A percentile compares a stretch with the other conserved stretches of the same genome.
These are phyloP conservation scores for Eucalyptus pumila DNA, from an alignment of 345 rosid genomes.

Conservation along the genomic window DNA sequence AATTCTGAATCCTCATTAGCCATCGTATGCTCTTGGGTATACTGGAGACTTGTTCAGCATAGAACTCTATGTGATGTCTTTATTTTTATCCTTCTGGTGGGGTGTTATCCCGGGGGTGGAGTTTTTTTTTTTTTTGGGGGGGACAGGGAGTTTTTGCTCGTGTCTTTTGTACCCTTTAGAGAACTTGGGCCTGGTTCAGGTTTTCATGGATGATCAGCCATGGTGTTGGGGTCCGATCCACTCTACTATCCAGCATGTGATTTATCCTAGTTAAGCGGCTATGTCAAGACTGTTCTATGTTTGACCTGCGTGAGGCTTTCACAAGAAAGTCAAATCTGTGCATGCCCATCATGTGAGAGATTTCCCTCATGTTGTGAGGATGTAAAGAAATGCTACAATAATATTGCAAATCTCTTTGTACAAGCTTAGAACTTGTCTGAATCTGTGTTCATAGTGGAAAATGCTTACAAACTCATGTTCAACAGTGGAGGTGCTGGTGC, in stretches of 20 bases:
- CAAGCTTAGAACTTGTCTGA: background rate
- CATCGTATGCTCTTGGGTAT: background rate
- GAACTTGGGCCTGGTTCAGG: background rate
- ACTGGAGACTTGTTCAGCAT: background rate
- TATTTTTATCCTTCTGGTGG: background rate
- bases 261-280: background rate
- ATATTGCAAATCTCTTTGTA: background rate
- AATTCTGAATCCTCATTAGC: background rate
- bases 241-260: background rate
- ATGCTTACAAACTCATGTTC: background rate
- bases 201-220: background rate
- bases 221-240: background rate
- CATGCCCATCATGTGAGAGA: background rate
- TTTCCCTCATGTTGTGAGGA: background rate
- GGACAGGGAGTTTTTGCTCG: background rate
- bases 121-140: background rate
- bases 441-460: background rate
- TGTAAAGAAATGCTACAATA: background rate
- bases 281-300: background rate
- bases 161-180: background rate
- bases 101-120: too few relatives aligned
- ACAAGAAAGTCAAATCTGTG: background rate
- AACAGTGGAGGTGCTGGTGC: constrained; percentile 88
- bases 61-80: background rate
- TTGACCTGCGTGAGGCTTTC: background rate